Conservation (phyloP, 164 flowering plant genomes). For the Aristolochia fimbriata region DNA sequence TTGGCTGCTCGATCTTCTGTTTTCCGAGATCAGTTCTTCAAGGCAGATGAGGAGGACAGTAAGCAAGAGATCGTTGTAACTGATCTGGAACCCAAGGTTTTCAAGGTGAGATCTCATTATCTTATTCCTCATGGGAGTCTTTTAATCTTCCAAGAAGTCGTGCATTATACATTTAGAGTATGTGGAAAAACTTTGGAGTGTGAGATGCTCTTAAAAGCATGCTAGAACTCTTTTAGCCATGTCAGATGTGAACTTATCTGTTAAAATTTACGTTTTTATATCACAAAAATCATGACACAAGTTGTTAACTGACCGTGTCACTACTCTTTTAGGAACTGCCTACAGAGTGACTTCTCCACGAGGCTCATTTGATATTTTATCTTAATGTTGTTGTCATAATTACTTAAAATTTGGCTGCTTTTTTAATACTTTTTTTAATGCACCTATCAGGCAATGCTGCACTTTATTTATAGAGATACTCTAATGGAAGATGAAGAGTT, state of each 20-base stretch:
- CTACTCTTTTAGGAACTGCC: no score
- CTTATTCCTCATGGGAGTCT: neutral
- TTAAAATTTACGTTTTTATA: no score
- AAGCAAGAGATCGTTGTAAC: constrained; percentile 33
- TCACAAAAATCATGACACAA: no score
- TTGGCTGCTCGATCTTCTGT: constrained; percentile 79
- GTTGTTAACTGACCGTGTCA: no score
- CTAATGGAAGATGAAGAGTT: constrained; percentile 60
- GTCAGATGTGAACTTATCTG: no score
- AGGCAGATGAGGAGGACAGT: constrained; percentile 30
- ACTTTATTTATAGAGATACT: constrained; percentile 71
- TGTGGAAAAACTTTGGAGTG: no score
- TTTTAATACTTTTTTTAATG: neutral
- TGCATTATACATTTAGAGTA: no score
- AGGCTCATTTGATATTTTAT: neutral
- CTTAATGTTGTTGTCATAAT: neutral
- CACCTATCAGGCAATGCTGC: constrained; percentile 65
- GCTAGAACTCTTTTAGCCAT: no score
- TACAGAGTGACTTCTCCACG: no score
- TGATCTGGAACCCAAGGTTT: constrained; percentile 77
- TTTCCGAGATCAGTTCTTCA: constrained; percentile 46
- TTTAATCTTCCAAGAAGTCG: neutral
- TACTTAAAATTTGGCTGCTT: no score
- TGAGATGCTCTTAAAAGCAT: no score
- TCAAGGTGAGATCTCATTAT: constrained; percentile 59